These are phyloP conservation scores for Coemansia sp. DNA, from an alignment of 192 early-diverging fungal species.

Conservation along the genomic window DNA sequence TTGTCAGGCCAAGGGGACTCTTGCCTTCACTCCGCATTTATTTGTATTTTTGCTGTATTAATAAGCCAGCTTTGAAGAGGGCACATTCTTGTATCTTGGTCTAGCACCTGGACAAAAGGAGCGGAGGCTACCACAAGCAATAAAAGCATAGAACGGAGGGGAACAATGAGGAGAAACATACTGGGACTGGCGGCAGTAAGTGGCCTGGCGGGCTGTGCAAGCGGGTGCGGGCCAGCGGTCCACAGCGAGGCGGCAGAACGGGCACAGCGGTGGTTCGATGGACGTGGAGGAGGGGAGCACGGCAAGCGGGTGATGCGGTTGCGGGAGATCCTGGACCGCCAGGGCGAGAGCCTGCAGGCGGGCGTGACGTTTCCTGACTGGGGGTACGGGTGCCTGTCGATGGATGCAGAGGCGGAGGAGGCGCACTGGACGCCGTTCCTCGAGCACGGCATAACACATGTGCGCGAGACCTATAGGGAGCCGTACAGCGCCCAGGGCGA, in stretches of 20 bases:
- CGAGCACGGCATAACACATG: constrained; percentile 24
- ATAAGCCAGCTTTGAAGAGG: too few relatives aligned
- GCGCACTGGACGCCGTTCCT: constrained; percentile 56
- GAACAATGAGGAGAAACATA: background rate
- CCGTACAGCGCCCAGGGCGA: constrained; percentile 27
- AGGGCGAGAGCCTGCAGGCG: constrained; percentile 38
- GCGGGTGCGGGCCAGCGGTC: constrained; percentile 49
- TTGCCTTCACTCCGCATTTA: too few relatives aligned
- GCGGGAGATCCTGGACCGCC: constrained; percentile 37
- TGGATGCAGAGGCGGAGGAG: constrained; percentile 48
- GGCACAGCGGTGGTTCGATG: constrained; percentile 45
- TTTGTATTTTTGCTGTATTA: too few relatives aligned
- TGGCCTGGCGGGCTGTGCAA: constrained; percentile 3
- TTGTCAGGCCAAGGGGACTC: too few relatives aligned
- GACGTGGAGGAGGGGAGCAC: background rate
- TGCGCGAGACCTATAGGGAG: constrained; percentile 15
- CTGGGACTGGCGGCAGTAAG: background rate
- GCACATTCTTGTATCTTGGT: too few relatives aligned
- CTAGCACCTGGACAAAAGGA: too few relatives aligned
- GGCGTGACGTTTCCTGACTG: constrained; percentile 53
- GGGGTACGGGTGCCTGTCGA: constrained; percentile 55
- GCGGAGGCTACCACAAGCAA: too few relatives aligned
- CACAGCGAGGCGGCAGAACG: constrained; percentile 56
- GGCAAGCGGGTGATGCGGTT: constrained; percentile 10
- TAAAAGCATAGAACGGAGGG: background rate